Base-by-base conservation (phyloP, 306 rosid genomes). In the Benincasa hispida region DNA sequence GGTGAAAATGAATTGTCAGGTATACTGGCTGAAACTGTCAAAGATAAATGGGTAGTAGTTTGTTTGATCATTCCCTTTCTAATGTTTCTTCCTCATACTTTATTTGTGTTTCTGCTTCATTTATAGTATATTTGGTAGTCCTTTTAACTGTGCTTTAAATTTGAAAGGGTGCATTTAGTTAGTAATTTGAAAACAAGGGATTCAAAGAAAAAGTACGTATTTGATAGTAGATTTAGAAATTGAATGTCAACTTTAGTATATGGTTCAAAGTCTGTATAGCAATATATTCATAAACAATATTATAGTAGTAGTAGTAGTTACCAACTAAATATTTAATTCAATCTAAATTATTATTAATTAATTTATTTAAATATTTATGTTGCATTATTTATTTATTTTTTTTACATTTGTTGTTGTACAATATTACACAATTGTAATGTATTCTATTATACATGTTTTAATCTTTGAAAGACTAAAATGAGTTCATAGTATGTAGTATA, bases 1-100 rank as follows among this genome's bases (percentile, higher is more conserved):
- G 89, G 87, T 72, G 86, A 86, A 89, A 82, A 83, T 78, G 82
- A 81, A 81, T 32, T 80, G 58, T 59, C 75, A 82, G 87, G 88
- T 83, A 51, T 53, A 48, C 24, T 75, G 22, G 24, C 45, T 41
- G 58, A 80, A 82, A 57, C 77, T 80, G 75, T 81, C 76, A 61
- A 72, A 53, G 7, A 50, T 15, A 50, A 53, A 53, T 2, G 2
- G 2, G 9, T 6, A 2, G 57, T 53, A 6, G 22, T 61, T 72
- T 70, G 47, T 82, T 81, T 57, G 67, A 13, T 75, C 22, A 55
- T 57, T 72, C 80, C 72, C 28, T 24, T 76, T 17, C 53, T 22
- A 75, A 57, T 56, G n/a, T 14, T 37, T 59, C 28, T 41, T 41
- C 19, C 8, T 35, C 25, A 39, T 17, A 12, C 25, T 60, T 21